These are phyloP conservation scores for Ilex paraguariensis DNA, from an alignment of 305 asterid species.

Conservation along the genomic window DNA sequence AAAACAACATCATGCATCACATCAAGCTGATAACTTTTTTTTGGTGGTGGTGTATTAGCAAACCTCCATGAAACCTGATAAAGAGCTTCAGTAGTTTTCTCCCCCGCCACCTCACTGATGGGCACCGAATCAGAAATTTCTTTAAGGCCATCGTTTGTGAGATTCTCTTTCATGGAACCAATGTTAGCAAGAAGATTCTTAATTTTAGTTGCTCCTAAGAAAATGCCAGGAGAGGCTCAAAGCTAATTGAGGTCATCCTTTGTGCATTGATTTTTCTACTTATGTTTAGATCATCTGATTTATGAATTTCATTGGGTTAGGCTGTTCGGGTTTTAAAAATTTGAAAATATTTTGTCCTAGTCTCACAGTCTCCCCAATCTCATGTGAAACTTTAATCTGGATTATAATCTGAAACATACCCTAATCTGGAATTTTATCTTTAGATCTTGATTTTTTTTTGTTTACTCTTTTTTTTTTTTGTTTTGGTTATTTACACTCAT, in stretches of 20 bases:
- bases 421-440: no score
- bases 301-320: no score
- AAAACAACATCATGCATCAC: no score
- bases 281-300: constrained; percentile 10
- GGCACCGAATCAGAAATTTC: constrained; percentile 39
- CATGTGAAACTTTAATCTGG: no score
- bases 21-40: background rate
- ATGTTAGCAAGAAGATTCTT: constrained; percentile 42
- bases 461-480: no score
- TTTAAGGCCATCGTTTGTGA: constrained; percentile 30
- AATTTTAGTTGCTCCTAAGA: constrained; percentile 53
- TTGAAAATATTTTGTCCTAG: no score
- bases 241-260: constrained; percentile 4
- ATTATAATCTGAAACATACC: no score
- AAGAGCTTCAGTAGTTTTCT: constrained; percentile 16
- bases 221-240: background rate
- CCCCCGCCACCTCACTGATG: constrained; percentile 40
- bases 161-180: constrained; percentile 37
- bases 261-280: constrained; percentile 35
- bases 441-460: no score
- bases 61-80: constrained; percentile 25
- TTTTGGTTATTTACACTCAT: no score
- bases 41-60: constrained; percentile 39
- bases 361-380: no score
- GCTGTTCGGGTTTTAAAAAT: no score